These are phyloP conservation scores for Moesziomyces parantarcticus DNA, from an alignment of 1,284 basidiomycete genomes.

Conservation along the genomic window DNA sequence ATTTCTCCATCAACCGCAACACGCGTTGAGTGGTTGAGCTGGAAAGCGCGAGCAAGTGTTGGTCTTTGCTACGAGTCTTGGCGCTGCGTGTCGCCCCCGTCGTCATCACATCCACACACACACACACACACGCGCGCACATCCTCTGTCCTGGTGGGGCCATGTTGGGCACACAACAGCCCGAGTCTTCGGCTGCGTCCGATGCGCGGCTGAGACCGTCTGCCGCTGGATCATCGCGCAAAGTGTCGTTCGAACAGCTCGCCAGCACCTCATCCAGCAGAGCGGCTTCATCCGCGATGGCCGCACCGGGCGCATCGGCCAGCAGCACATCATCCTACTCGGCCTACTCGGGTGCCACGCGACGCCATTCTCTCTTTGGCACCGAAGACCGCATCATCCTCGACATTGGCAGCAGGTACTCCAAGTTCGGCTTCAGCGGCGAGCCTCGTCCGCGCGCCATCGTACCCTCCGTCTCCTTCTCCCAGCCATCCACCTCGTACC, in stretches of 20 bases:
- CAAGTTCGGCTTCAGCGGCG: conserved; percentile 62
- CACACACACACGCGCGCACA: too few relatives aligned
- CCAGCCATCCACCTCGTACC: conserved; percentile 34
- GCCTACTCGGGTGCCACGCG: conserved; percentile 37
- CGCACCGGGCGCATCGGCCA: neutral
- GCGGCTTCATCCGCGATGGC: neutral
- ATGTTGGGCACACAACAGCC: conserved; percentile 16
- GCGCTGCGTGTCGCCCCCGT: neutral
- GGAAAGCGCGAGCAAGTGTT: conserved; percentile 13
- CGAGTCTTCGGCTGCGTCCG: neutral
- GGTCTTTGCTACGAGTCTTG: conserved; percentile 9
- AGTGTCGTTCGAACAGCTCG: conserved; percentile 26
- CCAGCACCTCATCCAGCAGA: conserved; percentile 1
- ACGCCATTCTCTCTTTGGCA: conserved; percentile 54
- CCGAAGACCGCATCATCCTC: conserved; percentile 59
- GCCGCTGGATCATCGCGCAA: conserved; percentile 20
- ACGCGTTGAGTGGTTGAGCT: neutral
- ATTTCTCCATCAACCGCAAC: neutral
- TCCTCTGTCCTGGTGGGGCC: neutral
- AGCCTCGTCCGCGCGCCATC: conserved; percentile 58
- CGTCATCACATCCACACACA: neutral
- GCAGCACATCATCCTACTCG: conserved; percentile 16
- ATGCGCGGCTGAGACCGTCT: conserved; percentile 1
- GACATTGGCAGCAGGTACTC: conserved; percentile 59
- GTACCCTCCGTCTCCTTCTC: conserved; percentile 67